A percentile compares a stretch with the other conserved stretches of the same genome.
Evolutionary conservation across 176 grass and related monocot species (phyloP).

Genomic region (Cenchrus purpureus): DNA sequence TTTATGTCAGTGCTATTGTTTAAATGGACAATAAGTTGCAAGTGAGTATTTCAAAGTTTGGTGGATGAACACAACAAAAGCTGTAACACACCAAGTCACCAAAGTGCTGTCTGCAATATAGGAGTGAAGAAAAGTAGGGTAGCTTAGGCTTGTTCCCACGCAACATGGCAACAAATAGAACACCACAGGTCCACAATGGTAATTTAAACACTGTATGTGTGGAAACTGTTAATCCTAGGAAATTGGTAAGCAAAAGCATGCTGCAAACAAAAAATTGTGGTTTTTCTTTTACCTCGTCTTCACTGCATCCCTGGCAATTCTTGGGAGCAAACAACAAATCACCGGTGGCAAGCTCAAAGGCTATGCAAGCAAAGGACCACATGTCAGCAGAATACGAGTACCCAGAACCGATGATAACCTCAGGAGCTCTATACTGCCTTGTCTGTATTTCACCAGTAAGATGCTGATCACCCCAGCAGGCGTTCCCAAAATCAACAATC

Average conservation of each 20-base stretch:
- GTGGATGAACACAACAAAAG: constrained; percentile 9
- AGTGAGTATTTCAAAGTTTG: constrained; percentile 5
- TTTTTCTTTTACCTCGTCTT: constrained; percentile 80
- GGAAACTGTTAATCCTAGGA: background rate
- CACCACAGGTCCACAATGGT: background rate
- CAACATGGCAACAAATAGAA: background rate
- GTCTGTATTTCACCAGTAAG: constrained; percentile 81
- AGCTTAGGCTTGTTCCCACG: background rate
- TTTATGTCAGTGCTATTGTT: background rate
- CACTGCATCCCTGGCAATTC: constrained; percentile 60
- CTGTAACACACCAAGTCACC: background rate
- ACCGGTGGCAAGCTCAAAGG: constrained; percentile 93
- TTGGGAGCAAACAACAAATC: constrained; percentile 85
- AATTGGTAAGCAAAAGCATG: background rate
- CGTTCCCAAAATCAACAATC: constrained; percentile 95
- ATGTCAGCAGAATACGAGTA: constrained; percentile 86
- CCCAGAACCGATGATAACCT: constrained; percentile 84
- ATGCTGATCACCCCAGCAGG: constrained; percentile 73
- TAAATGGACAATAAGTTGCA: background rate
- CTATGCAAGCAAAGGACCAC: constrained; percentile 90
- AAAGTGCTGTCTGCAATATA: background rate
- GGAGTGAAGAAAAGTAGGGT: constrained; percentile 16
- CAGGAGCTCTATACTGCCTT: constrained; percentile 87
- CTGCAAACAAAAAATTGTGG: background rate
- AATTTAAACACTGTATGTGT: background rate